Evolutionary conservation across 148 eudicot genomes (phyloP).

Genomic region (Nyssa sinensis): DNA sequence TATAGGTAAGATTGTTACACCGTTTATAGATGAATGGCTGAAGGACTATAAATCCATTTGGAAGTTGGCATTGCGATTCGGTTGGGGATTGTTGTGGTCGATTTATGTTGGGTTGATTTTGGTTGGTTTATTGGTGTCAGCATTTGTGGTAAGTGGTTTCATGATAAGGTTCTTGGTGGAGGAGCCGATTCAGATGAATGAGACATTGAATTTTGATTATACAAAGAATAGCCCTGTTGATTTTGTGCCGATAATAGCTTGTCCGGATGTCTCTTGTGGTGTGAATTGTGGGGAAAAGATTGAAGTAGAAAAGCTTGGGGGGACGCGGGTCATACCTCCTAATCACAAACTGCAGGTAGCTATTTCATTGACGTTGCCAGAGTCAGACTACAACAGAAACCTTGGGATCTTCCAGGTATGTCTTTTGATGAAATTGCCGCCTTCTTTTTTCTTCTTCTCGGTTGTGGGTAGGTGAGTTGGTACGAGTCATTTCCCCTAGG

Average conservation of each 20-base stretch:
- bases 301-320: conserved; percentile 28
- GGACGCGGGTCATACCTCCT: conserved; percentile 45
- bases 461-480: background rate
- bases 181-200: conserved; percentile 60
- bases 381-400: conserved; percentile 80
- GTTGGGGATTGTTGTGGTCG: conserved; percentile 76
- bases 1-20: conserved; percentile 19
- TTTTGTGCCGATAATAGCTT: conserved; percentile 45
- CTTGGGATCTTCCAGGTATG: conserved; percentile 92
- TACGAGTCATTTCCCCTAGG: background rate
- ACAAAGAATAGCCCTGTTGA: conserved; percentile 70
- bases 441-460: too few species aligned
- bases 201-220: conserved; percentile 67
- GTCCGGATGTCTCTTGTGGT: conserved; percentile 21
- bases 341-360: conserved; percentile 71
- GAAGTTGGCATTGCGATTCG: conserved; percentile 43
- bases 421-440: background rate
- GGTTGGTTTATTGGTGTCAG: conserved; percentile 47
- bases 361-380: conserved; percentile 66
- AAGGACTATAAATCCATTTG: conserved; percentile 40
- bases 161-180: conserved; percentile 55
- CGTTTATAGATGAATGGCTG: conserved; percentile 36
- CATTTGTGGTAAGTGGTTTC: conserved; percentile 66
- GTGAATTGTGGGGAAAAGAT: conserved; percentile 26
- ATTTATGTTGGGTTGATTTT: conserved; percentile 48